phyloP scores from a whole-genome alignment of 2,329 filamentous ascomycete genomes.

The Chrysosphaeria jannelii region DNA sequence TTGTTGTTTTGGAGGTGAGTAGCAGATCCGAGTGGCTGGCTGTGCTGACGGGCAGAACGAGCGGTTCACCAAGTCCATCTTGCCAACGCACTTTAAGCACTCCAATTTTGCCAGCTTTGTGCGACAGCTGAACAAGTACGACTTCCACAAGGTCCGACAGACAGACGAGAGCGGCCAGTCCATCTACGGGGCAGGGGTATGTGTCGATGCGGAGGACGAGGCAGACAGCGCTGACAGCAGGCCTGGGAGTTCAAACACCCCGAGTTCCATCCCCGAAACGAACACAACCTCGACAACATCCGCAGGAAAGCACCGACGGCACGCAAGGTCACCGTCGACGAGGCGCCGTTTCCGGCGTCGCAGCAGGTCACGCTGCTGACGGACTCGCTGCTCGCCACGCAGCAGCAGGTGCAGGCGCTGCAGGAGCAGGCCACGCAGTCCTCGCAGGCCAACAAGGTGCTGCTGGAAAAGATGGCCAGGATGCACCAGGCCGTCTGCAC shows the following conservation, averaged over 20 bases:
- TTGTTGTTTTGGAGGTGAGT: constrained; percentile 45
- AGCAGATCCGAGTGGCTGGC: neutral
- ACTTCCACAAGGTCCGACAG: constrained; percentile 93
- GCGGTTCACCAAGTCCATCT: neutral
- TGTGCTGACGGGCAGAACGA: neutral
- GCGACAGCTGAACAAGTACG: constrained; percentile 22
- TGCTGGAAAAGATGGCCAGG: constrained; percentile 28
- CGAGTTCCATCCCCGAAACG: constrained; percentile 84
- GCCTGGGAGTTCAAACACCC: constrained; percentile 95
- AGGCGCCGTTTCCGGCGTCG: constrained; percentile 47
- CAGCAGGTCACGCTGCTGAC: constrained; percentile 78
- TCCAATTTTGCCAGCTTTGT: constrained; percentile 35
- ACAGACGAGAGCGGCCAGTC: constrained; percentile 64
- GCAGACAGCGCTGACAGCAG: constrained; percentile 20
- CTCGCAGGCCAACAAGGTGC: constrained; percentile 26
- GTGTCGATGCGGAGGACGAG: constrained; percentile 6
- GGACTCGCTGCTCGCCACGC: constrained; percentile 63
- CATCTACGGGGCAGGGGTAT: constrained; percentile 51
- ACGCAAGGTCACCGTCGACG: constrained; percentile 30
- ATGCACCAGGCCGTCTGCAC: constrained; percentile 28
- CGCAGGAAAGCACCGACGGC: constrained; percentile 80
- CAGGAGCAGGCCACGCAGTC: constrained; percentile 67
- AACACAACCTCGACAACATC: constrained; percentile 90
- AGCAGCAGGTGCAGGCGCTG: constrained; percentile 70
- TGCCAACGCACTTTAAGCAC: too few relatives aligned